Conservation (phyloP, 1,284 basidiomycete genomes). For the Puccinia hordei region DNA sequence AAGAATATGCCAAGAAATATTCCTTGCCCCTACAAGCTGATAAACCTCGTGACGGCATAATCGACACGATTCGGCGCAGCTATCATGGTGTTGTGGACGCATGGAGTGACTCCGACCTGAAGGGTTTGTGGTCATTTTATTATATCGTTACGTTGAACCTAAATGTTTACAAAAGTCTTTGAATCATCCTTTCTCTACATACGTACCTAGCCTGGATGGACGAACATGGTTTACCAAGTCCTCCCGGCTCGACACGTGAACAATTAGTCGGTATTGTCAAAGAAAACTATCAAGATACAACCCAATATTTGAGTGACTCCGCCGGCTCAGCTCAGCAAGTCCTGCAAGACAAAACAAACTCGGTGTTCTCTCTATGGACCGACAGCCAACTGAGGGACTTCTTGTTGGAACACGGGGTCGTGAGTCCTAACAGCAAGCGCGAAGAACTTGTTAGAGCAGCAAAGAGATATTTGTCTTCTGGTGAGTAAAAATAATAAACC, state of each 20-base stretch:
- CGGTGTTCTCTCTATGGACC: constrained; percentile 68
- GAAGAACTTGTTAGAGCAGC: constrained; percentile 73
- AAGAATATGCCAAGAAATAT: constrained; percentile 51
- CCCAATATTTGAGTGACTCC: constrained; percentile 67
- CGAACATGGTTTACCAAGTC: constrained; percentile 48
- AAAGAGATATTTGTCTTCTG: constrained; percentile 27
- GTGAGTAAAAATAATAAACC: constrained; percentile 6
- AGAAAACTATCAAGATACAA: constrained; percentile 68
- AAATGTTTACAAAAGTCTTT: constrained; percentile 51
- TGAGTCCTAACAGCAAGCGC: constrained; percentile 73
- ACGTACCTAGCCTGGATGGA: constrained; percentile 50
- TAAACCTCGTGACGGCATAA: constrained; percentile 51
- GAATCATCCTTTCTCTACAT: constrained; percentile 47
- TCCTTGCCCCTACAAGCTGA: constrained; percentile 52
- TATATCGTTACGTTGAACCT: constrained; percentile 48
- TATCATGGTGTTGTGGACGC: constrained; percentile 53
- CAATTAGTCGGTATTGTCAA: constrained; percentile 63
- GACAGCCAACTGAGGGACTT: constrained; percentile 77
- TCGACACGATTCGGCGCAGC: constrained; percentile 53
- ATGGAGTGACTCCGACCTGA: constrained; percentile 53
- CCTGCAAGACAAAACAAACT: constrained; percentile 65
- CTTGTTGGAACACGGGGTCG: constrained; percentile 80
- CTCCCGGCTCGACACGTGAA: constrained; percentile 51
- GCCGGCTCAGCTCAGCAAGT: constrained; percentile 69
- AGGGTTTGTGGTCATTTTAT: constrained; percentile 34